Evolutionary conservation across 106 monocot genomes (phyloP).

Genomic region (Narthecium ossifragum): DNA sequence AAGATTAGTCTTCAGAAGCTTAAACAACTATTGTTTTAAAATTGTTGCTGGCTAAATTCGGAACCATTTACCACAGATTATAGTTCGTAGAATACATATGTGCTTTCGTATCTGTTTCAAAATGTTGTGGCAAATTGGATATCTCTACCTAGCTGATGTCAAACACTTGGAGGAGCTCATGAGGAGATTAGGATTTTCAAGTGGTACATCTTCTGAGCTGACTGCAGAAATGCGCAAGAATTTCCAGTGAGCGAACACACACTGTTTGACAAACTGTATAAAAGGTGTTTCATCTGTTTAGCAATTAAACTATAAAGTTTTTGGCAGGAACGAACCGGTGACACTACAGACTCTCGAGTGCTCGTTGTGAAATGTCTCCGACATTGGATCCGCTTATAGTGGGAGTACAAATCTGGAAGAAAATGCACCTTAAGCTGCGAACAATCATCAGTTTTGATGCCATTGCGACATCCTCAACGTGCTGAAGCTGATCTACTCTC

Average conservation of each 20-base stretch:
- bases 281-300: too few relatives aligned
- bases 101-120: neutral
- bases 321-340: neutral
- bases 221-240: conserved; percentile 41
- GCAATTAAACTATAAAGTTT: too few relatives aligned
- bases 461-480: too few relatives aligned
- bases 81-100: too few relatives aligned
- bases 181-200: conserved; percentile 75
- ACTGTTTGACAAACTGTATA: neutral
- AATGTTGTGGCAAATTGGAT: conserved; percentile 51
- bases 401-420: neutral
- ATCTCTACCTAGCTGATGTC: conserved; percentile 82
- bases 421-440: neutral
- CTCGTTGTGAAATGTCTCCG: neutral
- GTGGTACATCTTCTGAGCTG: conserved; percentile 58
- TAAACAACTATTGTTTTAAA: neutral
- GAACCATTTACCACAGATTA: too few relatives aligned
- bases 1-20: neutral
- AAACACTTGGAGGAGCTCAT: conserved; percentile 84
- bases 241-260: conserved; percentile 13
- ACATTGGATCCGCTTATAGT: too few relatives aligned
- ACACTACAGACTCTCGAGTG: neutral
- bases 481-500: too few relatives aligned
- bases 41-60: too few relatives aligned
- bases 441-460: too few relatives aligned